Base-by-base conservation (phyloP, 2,329 filamentous ascomycete genomes). In the Plenodomus lindquistii region DNA sequence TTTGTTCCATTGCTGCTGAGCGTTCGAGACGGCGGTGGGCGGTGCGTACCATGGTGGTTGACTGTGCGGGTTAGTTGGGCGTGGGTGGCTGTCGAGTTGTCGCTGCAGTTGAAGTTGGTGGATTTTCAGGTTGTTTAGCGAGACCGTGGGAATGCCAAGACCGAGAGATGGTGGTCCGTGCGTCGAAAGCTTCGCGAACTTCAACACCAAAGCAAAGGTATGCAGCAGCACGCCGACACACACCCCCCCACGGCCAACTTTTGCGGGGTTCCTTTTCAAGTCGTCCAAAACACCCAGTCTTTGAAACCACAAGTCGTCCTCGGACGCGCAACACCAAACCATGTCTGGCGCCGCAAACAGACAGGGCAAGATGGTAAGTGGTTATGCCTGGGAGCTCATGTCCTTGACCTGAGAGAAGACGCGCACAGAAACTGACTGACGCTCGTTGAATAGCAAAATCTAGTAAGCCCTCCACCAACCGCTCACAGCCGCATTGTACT, bases 281-380 rank as follows among this genome's bases (percentile, higher is more conserved):
- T 15, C 37, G 38, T 21, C 11, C 45, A n/a, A 24, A 24, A 29
- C 22, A 50, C 44, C 45, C 40, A 40, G 20, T 41, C 44, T 31
- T 48, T 42, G 44, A 40, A 27, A 9, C 42, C 18, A n/a, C 40
- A 69, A 75, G 72, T 67, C 71, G 75, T 75, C 73, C 66, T 71
- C 66, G 72, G 70, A 72, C 72, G 75, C 75, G 61, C 60, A 60
- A 40, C 43, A 47, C 51, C 48, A 37, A 60, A 71, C 35, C 60
- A 80, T 79, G 77, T 62, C 65, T 48, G 72, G 74, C 50, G 70
- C 74, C 42, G 65, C 70, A 35, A 93, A 96, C 84, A 96, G 96
- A 78, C 92, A 97, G 78, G 94, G 94, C 78, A 97, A 99, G 84
- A 97, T 99, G 94, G 94, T 97, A 81, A 83, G 90, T 86, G 54